Evolutionary conservation across 129 eudicot genomes (phyloP).

Genomic region (Logfia minima): DNA sequence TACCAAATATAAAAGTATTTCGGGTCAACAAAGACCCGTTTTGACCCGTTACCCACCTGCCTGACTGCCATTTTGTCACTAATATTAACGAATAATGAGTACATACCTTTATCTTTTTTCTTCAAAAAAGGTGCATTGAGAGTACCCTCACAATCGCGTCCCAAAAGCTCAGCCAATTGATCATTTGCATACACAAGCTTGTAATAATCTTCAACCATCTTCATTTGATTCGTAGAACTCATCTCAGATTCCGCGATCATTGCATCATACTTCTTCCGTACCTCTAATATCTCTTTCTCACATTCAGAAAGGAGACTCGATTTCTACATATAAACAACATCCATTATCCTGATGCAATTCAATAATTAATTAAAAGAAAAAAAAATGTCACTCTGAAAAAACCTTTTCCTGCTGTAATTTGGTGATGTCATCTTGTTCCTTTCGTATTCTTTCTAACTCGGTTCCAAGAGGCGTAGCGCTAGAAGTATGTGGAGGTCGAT

Average conservation of each 20-base stretch:
- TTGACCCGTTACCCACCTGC: neutral
- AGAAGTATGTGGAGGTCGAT: constrained; percentile 27
- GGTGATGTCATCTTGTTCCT: constrained; percentile 33
- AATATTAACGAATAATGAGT: neutral
- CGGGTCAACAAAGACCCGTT: neutral
- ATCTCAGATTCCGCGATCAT: constrained; percentile 37
- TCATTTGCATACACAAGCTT: constrained; percentile 34
- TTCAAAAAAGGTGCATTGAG: constrained; percentile 8
- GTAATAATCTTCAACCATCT: constrained; percentile 38
- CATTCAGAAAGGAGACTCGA: constrained; percentile 39
- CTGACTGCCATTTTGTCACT: neutral
- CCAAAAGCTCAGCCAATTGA: constrained; percentile 46
- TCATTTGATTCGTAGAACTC: constrained; percentile 27
- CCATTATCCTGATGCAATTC: neutral
- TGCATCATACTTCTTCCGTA: constrained; percentile 49
- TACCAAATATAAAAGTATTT: neutral
- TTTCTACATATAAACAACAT: constrained; percentile 38
- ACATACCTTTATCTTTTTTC: constrained; percentile 37
- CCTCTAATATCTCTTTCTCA: constrained; percentile 48
- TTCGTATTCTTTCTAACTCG: constrained; percentile 46
- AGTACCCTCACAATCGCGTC: constrained; percentile 4
- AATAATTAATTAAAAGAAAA: neutral
- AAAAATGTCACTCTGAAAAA: neutral
- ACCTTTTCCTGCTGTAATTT: constrained; percentile 60
- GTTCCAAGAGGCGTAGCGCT: constrained; percentile 42